Base-by-base conservation (phyloP, 163 green algal genomes). In the Chlorella variabilis region DNA sequence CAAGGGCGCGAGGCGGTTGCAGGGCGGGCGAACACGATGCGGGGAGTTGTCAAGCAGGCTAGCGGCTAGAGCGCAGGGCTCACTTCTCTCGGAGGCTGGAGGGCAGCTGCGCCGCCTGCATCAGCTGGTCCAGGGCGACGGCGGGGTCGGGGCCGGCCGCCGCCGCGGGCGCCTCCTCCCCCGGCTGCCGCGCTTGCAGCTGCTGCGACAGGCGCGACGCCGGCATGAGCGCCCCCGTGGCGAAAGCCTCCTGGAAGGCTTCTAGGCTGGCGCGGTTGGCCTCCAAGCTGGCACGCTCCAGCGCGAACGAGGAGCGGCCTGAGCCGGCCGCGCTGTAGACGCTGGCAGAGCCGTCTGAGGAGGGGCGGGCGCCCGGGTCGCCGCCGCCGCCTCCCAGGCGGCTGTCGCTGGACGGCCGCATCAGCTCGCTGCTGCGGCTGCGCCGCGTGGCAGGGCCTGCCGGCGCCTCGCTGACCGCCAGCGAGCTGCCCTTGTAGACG, bases 221-320 rank as follows among this genome's bases (percentile, higher is more conserved):
- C 7, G 58, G 77, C 77, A 54, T 78, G 17, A 67, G 25, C 15
- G 51, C 31, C 23, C 51, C 71, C 8, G 34, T 34, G 15, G 71
- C 51, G 51, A 78, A 78, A 4, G 63, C 59, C 36, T 59, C 84
- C 42, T 75, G 51, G 45, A 91, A 91, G 17, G 56, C 62, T 11
- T 91, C 86, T 27, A 91, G 78, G 69, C 67, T 87, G 36, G 70
- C 75, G 20, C 88, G 62, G 75, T 92, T 91, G 23, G 78, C 74
- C 41, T 91, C 87, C 41, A 87, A 27, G 54, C 78, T 87, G 15
- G 88, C 88, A 15, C 84, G 77, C 73, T 92, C 86, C 33, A 91
- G 71, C 7, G 84, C 86, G 78, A 92, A 91, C 31, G 75, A 87
- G 61, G 59, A 83, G 29, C 88, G 80, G 1, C 49, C 80, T 36